Evolutionary conservation across 768 basidiomycete species (phyloP).

Genomic region (Suillus lakei): DNA sequence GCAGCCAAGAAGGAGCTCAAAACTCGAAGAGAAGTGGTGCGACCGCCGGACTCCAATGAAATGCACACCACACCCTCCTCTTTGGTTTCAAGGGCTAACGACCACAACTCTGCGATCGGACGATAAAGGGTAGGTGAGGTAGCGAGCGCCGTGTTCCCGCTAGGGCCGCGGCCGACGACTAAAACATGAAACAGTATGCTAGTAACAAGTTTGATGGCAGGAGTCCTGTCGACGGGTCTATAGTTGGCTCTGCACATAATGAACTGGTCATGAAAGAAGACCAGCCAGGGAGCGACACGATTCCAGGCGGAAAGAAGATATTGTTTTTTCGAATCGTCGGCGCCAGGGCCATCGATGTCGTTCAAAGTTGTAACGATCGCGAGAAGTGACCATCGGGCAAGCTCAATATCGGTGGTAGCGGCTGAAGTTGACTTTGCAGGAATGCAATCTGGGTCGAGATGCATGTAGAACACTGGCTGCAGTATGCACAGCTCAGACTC

Average conservation of each 20-base stretch:
- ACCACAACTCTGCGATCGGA: neutral
- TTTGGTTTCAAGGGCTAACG: neutral
- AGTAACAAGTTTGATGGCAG: neutral
- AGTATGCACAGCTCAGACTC: neutral
- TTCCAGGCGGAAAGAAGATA: neutral
- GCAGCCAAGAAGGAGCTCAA: neutral
- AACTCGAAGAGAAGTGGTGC: neutral
- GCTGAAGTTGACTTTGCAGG: neutral
- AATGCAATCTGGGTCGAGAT: neutral
- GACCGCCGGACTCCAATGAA: neutral
- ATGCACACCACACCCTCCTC: neutral
- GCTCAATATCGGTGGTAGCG: neutral
- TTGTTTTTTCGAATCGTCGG: too few species aligned
- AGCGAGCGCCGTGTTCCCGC: neutral
- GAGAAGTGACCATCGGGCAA: neutral
- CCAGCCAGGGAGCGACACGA: neutral
- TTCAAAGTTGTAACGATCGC: neutral
- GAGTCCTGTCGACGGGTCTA: neutral
- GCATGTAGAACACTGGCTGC: neutral
- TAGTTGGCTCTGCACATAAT: conserved; percentile 2
- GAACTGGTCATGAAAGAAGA: neutral
- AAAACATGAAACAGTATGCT: neutral
- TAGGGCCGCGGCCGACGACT: neutral
- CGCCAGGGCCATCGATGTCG: too few species aligned
- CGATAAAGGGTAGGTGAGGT: neutral